Conservation (phyloP, 2,329 filamentous ascomycete genomes). For the Colletotrichum lini region DNA sequence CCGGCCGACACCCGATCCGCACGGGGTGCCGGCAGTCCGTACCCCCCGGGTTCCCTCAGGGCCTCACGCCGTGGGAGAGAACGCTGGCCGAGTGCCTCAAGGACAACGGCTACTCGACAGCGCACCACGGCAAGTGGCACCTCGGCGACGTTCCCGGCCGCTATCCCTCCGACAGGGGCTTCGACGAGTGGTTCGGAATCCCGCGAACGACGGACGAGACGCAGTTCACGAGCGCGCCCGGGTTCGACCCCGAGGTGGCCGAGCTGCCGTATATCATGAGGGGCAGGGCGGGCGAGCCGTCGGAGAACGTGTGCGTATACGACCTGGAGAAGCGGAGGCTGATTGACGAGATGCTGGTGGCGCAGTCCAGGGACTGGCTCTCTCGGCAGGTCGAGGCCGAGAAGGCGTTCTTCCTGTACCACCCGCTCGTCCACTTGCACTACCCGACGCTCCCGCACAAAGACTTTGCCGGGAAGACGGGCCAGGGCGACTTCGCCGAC, state of each 20-base stretch:
- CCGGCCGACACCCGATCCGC: conserved; percentile 53
- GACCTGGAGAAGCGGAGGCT: conserved; percentile 49
- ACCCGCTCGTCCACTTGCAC: conserved; percentile 52
- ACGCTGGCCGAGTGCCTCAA: conserved; percentile 51
- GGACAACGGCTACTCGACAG: conserved; percentile 47
- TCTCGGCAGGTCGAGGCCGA: conserved; percentile 45
- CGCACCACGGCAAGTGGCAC: conserved; percentile 56
- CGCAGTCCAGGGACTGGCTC: conserved; percentile 51
- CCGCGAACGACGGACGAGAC: conserved; percentile 54
- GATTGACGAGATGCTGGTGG: conserved; percentile 53
- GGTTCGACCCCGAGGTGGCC: conserved; percentile 51
- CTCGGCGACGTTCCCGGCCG: conserved; percentile 52
- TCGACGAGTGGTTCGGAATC: conserved; percentile 56
- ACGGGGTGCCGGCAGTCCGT: conserved; percentile 53
- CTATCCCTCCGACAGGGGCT: conserved; percentile 53
- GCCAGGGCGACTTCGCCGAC: conserved; percentile 51
- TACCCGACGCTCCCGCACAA: conserved; percentile 52
- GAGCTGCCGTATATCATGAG: conserved; percentile 54
- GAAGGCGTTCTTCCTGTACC: conserved; percentile 52
- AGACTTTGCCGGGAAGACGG: conserved; percentile 49
- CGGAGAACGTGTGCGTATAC: conserved; percentile 51
- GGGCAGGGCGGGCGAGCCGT: conserved; percentile 46
- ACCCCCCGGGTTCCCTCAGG: conserved; percentile 52
- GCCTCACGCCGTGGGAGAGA: conserved; percentile 51
- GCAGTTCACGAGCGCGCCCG: conserved; percentile 52